Evolutionary conservation across 2,329 filamentous ascomycete genomes (phyloP), one percentile per base, ranked within the genome.

Genomic region (Fusarium anguioides): DNA sequence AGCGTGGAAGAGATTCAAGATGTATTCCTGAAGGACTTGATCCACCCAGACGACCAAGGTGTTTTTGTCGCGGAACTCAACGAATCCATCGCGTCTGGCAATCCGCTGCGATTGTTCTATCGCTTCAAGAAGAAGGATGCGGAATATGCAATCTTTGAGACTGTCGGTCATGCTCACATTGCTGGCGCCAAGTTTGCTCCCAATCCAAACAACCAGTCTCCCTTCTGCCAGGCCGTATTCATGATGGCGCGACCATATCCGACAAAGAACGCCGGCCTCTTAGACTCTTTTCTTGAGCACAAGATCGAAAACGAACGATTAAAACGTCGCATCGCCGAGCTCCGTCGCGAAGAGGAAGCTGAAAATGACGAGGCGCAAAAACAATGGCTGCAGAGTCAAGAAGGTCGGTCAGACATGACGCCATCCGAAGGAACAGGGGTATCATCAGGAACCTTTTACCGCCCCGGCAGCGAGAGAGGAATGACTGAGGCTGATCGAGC

Each of bases 271-370:
- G 90, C 93, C 2, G 87, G 87, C 5, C 84, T 97, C 12, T 84
- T 97, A 20, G 94, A 98, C 79, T 96, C 94, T 0, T 97, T 97
- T 73, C 83, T 98, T 26, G 95, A 98, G 77, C 94, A 97, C 81
- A 97, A 97, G 79, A 95, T 97, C 53, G 95, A 97, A 77, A 97
- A 97, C 73, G 94, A 97, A 80, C 88, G 94, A 6, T 80, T 98
- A 46, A 89, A 88, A 73, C 91, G 93, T 71, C 89, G 93, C 40
- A 97, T 98, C 64, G 89, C 91, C 18, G 93, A 96, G 78, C 82
- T 97, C 53, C 92, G 92, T 70, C 86, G 87, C 63, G 95, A 97
- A 77, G 95, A 97, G 77, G 88, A 90, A 56, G 92, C 94, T 53
- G 94, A 96, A 62, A 84, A 85, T 17, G 90, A 91, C 60, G 86